A percentile compares a stretch with the other conserved stretches of the same genome.
Evolutionary conservation across 1,139 yeast species (phyloP).

Genomic region (Pichia terricola): DNA sequence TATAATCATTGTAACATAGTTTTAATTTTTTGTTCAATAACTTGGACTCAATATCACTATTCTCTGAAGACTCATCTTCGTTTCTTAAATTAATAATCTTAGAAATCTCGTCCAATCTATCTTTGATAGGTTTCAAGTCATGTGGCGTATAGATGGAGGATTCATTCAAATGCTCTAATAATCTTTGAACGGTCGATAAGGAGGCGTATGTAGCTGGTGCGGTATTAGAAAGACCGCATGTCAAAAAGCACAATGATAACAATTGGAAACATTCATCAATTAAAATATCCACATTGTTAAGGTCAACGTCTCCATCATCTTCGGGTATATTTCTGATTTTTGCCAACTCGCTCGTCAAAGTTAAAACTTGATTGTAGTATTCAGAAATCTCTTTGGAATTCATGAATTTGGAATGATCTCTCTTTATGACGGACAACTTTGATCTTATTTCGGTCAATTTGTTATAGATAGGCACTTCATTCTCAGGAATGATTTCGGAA

Average conservation of each 20-base stretch:
- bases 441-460: constrained; percentile 40
- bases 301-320: constrained; percentile 4
- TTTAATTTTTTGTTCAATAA: constrained; percentile 50
- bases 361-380: constrained; percentile 33
- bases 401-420: constrained; percentile 53
- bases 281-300: constrained; percentile 49
- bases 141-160: constrained; percentile 74
- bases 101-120: constrained; percentile 59
- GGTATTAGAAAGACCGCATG: constrained; percentile 80
- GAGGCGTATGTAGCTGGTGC: constrained; percentile 95
- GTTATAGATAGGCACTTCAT: constrained; percentile 43
- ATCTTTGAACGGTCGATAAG: constrained; percentile 69
- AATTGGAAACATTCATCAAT: constrained; percentile 85
- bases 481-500: constrained; percentile 30
- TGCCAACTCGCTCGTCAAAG: constrained; percentile 17
- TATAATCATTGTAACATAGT: constrained; percentile 46
- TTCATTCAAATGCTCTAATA: constrained; percentile 73
- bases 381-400: constrained; percentile 53
- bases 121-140: constrained; percentile 69
- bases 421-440: constrained; percentile 46
- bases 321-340: constrained; percentile 21
- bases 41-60: constrained; percentile 34
- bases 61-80: constrained; percentile 21
- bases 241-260: constrained; percentile 72
- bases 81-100: constrained; percentile 38